Conservation (phyloP, 1,139 yeast species). For the Yamadazyma songkhlaensis region DNA sequence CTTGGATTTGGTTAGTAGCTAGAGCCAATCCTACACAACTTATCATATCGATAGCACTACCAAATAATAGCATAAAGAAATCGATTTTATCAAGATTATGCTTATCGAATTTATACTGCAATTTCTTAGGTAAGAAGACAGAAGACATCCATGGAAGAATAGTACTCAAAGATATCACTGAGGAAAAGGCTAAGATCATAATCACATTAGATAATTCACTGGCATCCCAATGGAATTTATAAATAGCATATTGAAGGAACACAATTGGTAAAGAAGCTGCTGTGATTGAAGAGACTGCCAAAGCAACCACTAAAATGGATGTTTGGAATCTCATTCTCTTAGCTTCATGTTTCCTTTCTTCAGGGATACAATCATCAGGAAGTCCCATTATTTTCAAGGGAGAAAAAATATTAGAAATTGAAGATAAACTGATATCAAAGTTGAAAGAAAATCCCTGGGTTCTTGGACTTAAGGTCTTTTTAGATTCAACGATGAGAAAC, state of each 20-base stretch:
- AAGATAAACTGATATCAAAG: background rate
- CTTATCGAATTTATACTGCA: slow-evolving; percentile 1
- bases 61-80: slow-evolving; percentile 2
- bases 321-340: slow-evolving; percentile 5
- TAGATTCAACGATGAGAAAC: background rate
- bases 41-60: background rate
- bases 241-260: slow-evolving; percentile 4
- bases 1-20: background rate
- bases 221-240: slow-evolving; percentile 5
- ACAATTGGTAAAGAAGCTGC: background rate
- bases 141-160: slow-evolving; percentile 4
- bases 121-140: background rate
- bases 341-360: slow-evolving; percentile 2
- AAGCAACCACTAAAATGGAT: background rate
- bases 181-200: background rate
- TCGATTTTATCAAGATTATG: slow-evolving; percentile 5
- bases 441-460: background rate
- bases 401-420: background rate
- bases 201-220: slow-evolving; percentile 1
- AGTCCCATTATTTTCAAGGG: slow-evolving; percentile 3
- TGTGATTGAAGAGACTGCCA: background rate
- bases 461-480: background rate
- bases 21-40: background rate
- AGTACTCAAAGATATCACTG: background rate
- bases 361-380: slow-evolving; percentile 3